These are phyloP conservation scores for Aspergillus affinis DNA, from an alignment of 495 filamentous ascomycete genomes.

Conservation along the genomic window DNA sequence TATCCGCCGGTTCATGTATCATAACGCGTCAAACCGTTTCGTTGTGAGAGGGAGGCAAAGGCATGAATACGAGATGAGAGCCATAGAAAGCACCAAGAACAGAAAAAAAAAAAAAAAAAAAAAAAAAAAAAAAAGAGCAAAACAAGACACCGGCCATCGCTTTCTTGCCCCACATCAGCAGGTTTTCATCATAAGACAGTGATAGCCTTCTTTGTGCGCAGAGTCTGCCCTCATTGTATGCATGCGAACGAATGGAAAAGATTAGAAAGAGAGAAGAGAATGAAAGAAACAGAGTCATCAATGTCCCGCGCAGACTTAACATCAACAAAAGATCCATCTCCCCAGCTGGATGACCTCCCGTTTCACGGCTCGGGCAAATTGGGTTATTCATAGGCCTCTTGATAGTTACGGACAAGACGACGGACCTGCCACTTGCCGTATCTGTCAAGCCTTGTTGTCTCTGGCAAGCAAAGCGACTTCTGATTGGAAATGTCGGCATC, in stretches of 20 bases:
- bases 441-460: slow-evolving; percentile 7
- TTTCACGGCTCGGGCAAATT: neutral
- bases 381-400: neutral
- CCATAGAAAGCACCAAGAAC: neutral
- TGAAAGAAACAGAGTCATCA: neutral
- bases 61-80: neutral
- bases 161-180: neutral
- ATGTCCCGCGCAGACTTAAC: neutral
- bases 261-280: slow-evolving; percentile 2
- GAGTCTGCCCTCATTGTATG: neutral
- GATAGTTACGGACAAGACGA: neutral
- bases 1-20: slow-evolving; percentile 10
- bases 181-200: neutral
- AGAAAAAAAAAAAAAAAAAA: neutral
- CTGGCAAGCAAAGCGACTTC: slow-evolving; percentile 12
- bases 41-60: neutral
- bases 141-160: neutral
- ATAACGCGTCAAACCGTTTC: slow-evolving; percentile 17
- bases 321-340: slow-evolving; percentile 1
- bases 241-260: neutral
- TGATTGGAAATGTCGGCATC: slow-evolving; percentile 11
- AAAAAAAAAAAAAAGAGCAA: neutral
- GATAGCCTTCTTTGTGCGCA: neutral
- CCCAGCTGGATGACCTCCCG: neutral
- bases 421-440: slow-evolving; percentile 12